These are phyloP conservation scores for Rhizopogon sp. DNA, from an alignment of 768 basidiomycete genomes.

Conservation along the genomic window DNA sequence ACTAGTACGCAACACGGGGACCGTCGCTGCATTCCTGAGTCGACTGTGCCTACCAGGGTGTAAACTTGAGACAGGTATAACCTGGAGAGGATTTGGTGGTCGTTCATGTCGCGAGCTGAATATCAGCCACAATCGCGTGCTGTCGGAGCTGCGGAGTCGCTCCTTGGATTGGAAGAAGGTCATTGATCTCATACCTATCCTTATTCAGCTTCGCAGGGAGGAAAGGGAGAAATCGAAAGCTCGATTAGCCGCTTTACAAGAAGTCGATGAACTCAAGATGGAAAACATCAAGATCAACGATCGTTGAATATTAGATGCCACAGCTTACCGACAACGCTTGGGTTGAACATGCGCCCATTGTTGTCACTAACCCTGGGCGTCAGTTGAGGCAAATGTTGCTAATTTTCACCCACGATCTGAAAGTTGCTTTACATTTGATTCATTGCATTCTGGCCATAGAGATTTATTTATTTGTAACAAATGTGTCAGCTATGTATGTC, in stretches of 20 bases:
- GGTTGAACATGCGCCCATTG: no score
- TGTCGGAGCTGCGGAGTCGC: constrained; percentile 13
- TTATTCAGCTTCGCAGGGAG: constrained; percentile 38
- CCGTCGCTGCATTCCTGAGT: constrained; percentile 49
- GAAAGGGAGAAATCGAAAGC: constrained; percentile 34
- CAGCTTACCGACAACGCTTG: no score
- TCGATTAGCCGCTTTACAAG: constrained; percentile 25
- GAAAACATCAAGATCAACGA: constrained; percentile 19
- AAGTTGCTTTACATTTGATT: no score
- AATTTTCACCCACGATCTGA: no score
- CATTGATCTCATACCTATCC: constrained; percentile 37
- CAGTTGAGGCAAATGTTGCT: no score
- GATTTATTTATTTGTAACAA: no score
- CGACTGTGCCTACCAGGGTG: constrained; percentile 44
- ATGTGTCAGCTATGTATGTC: no score
- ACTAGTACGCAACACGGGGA: constrained; percentile 34
- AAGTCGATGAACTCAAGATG: constrained; percentile 47
- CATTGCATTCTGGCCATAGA: no score
- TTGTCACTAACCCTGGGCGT: no score
- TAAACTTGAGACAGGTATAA: constrained; percentile 40
- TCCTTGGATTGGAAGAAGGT: constrained; percentile 39
- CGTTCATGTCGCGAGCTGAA: constrained; percentile 10
- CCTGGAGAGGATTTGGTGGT: constrained; percentile 33
- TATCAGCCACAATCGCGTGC: neutral
- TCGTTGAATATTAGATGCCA: neutral